Conservation (phyloP, 2,329 filamentous ascomycete species). For the Arthrinium puccinioides region DNA sequence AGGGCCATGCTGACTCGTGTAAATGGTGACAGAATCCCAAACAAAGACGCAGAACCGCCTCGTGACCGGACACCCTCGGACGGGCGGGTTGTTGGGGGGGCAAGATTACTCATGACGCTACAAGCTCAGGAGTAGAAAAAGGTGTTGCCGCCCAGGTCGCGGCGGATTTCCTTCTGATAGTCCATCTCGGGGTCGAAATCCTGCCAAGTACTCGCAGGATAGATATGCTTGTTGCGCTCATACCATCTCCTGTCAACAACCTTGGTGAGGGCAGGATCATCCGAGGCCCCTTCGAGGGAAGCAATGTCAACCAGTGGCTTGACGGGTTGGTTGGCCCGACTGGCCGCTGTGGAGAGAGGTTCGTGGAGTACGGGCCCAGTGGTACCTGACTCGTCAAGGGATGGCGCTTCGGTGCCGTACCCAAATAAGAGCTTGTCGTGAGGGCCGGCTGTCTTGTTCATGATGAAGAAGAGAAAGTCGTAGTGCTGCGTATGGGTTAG, state of each 20-base stretch:
- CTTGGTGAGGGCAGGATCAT: conserved; percentile 79
- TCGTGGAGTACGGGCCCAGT: conserved; percentile 16
- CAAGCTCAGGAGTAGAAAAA: conserved; percentile 88
- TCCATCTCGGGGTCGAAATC: conserved; percentile 89
- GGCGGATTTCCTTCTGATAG: conserved; percentile 68
- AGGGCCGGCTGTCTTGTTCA: conserved; percentile 76
- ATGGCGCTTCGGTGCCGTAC: conserved; percentile 50
- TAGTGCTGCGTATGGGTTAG: conserved; percentile 62
- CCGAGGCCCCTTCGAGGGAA: conserved; percentile 64
- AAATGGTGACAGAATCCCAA: conserved; percentile 5
- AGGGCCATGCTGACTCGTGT: neutral
- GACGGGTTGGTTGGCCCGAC: conserved; percentile 24
- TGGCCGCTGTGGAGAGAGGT: conserved; percentile 28
- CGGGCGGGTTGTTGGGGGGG: too few species aligned
- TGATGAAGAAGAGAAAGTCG: conserved; percentile 94
- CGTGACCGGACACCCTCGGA: too few species aligned
- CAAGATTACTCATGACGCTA: too few species aligned
- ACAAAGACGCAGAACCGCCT: too few species aligned
- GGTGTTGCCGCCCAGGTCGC: conserved; percentile 82
- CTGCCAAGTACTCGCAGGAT: conserved; percentile 91
- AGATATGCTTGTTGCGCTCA: conserved; percentile 96
- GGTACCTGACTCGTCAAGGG: conserved; percentile 8
- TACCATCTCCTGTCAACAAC: conserved; percentile 97
- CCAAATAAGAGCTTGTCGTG: conserved; percentile 69
- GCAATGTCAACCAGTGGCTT: conserved; percentile 38